Conservation (phyloP, 352 stramenopile species). For the Thalassiosira mediterranea region DNA sequence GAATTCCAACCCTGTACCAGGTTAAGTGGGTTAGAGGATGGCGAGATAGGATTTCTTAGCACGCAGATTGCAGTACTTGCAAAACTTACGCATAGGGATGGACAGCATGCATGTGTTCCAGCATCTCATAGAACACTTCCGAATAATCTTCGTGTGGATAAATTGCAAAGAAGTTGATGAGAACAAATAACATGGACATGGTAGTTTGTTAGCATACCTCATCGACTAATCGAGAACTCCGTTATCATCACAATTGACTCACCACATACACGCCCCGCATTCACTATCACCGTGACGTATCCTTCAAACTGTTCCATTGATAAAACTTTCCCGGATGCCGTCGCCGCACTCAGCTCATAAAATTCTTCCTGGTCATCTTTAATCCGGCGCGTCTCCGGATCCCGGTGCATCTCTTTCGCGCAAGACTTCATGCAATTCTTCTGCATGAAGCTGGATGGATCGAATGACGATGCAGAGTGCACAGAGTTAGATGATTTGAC, state of each 20-base stretch:
- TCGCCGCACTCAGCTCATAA: slow-evolving; percentile 36
- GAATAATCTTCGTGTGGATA: too few species aligned
- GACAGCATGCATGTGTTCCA: slow-evolving; percentile 44
- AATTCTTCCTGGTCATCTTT: slow-evolving; percentile 37
- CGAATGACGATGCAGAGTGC: not conserved
- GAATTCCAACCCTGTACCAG: slow-evolving; percentile 39
- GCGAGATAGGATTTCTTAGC: too few species aligned
- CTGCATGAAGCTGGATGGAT: slow-evolving; percentile 37
- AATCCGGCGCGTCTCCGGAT: slow-evolving; percentile 24
- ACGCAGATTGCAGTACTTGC: too few species aligned
- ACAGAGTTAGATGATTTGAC: too few species aligned
- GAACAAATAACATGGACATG: slow-evolving; percentile 41
- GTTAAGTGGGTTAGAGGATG: too few species aligned
- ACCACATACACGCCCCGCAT: slow-evolving; percentile 44
- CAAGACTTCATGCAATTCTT: slow-evolving; percentile 39
- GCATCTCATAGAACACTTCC: slow-evolving; percentile 32
- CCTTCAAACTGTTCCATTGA: slow-evolving; percentile 46
- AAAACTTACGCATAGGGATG: slow-evolving; percentile 29
- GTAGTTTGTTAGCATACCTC: slow-evolving; percentile 36
- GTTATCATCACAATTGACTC: too few species aligned
- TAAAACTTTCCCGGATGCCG: slow-evolving; percentile 19
- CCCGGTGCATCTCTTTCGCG: slow-evolving; percentile 16
- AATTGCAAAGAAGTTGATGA: too few species aligned
- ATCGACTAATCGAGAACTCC: too few species aligned
- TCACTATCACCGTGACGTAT: slow-evolving; percentile 48